Percentiles rank a stretch among this genome's conserved stretches.
Conservation (phyloP, 352 stramenopile genomes). For the Phytophthora sansomeana region DNA sequence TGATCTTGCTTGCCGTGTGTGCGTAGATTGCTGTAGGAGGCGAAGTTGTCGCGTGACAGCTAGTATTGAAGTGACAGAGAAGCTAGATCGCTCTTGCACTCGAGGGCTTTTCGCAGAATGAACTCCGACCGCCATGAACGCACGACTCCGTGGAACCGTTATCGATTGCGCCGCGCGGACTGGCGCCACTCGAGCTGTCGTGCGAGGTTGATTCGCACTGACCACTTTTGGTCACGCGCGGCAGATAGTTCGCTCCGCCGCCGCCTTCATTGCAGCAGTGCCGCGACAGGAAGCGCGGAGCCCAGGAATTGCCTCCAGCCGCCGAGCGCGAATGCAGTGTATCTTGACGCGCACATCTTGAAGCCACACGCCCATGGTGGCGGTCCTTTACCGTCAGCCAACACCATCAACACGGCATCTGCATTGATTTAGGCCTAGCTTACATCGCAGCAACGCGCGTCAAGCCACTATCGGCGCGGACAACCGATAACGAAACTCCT, state of each 20-base stretch:
- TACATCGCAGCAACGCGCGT: no score
- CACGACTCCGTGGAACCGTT: slow-evolving; percentile 11
- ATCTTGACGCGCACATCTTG: slow-evolving; percentile 21
- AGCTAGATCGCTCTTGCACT: slow-evolving; percentile 12
- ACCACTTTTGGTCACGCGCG: slow-evolving; percentile 14
- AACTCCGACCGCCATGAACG: background rate
- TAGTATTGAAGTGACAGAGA: slow-evolving; percentile 21
- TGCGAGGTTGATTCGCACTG: slow-evolving; percentile 26
- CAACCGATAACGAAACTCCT: slow-evolving; percentile 15
- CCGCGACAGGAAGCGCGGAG: slow-evolving; percentile 7
- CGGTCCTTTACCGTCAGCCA: slow-evolving; percentile 33
- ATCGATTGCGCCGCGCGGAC: slow-evolving; percentile 19
- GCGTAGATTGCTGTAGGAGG: no score
- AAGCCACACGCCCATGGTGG: slow-evolving; percentile 8
- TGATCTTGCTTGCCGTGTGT: slow-evolving; percentile 20
- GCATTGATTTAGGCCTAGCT: no score
- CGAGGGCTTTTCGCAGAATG: slow-evolving; percentile 42
- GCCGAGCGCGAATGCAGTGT: slow-evolving; percentile 12
- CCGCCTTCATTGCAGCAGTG: background rate
- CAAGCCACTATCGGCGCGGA: no score
- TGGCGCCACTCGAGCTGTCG: slow-evolving; percentile 31
- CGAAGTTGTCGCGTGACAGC: background rate
- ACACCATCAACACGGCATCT: no score
- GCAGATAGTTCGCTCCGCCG: background rate
- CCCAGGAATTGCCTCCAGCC: slow-evolving; percentile 18